Evolutionary conservation across 441 rosid species (phyloP).

Genomic region (Erodium trifolium): DNA sequence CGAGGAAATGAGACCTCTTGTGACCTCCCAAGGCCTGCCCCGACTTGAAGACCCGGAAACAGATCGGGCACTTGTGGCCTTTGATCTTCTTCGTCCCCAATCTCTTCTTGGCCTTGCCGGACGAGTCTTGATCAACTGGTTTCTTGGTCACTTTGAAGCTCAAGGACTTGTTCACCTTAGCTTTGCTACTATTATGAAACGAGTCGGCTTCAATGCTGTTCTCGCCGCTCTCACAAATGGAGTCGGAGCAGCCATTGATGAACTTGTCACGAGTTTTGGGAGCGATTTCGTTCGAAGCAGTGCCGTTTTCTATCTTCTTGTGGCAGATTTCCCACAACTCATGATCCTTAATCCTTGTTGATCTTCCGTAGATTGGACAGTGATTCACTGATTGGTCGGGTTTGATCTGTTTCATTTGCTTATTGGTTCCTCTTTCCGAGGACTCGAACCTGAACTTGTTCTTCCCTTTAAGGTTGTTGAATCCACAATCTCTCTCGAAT

Average conservation of each 20-base stretch:
- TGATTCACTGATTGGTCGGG: conserved; percentile 17
- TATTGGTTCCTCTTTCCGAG: too few species aligned
- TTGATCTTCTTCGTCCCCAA: conserved; percentile 31
- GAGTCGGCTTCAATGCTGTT: neutral
- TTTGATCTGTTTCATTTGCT: too few species aligned
- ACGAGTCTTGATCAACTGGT: too few species aligned
- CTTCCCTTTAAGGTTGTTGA: neutral
- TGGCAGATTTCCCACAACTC: neutral
- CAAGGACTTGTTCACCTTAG: too few species aligned
- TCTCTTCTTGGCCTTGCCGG: conserved; percentile 25
- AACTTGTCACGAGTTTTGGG: neutral
- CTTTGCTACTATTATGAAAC: neutral
- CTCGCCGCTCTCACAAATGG: neutral
- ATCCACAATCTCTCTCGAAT: neutral
- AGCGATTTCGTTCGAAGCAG: neutral
- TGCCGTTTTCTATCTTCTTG: neutral
- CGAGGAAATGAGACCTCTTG: conserved; percentile 79
- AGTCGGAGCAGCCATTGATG: neutral
- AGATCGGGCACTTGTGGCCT: conserved; percentile 73
- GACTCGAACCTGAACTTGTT: conserved; percentile 18
- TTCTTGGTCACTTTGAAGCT: too few species aligned
- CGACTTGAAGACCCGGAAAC: conserved; percentile 67
- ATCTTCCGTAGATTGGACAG: neutral
- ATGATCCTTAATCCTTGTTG: neutral
- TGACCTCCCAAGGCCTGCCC: conserved; percentile 95